These are phyloP conservation scores for Hemisphaericaspora subhashii DNA, from an alignment of 1,139 yeast species.

Conservation along the genomic window DNA sequence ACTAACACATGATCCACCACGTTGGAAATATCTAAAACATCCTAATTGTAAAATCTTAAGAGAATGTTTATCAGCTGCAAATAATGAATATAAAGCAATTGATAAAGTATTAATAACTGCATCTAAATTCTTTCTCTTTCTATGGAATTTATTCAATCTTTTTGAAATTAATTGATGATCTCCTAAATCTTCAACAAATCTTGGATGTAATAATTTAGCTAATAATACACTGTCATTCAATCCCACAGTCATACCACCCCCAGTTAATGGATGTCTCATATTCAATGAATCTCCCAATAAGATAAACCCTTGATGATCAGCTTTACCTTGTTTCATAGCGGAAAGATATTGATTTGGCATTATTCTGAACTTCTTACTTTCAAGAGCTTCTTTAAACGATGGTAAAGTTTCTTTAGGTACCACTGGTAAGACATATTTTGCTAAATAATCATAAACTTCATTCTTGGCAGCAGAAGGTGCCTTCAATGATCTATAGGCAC, in stretches of 20 bases:
- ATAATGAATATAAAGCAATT: conserved; percentile 82
- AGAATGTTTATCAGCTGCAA: conserved; percentile 78
- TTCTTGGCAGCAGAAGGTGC: conserved; percentile 68
- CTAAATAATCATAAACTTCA: conserved; percentile 62
- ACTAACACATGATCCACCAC: conserved; percentile 77
- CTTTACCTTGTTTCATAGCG: conserved; percentile 60
- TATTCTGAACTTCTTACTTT: conserved; percentile 57
- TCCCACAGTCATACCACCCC: conserved; percentile 99
- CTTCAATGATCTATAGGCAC: conserved; percentile 77
- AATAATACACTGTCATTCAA: conserved; percentile 79
- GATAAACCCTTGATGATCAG: conserved; percentile 67
- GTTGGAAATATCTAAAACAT: conserved; percentile 79
- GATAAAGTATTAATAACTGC: conserved; percentile 88
- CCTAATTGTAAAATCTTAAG: conserved; percentile 77
- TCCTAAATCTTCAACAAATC: conserved; percentile 54
- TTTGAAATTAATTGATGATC: conserved; percentile 57
- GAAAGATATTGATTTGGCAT: conserved; percentile 96
- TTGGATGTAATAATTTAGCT: conserved; percentile 58
- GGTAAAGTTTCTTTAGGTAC: conserved; percentile 68
- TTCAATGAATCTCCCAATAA: conserved; percentile 92
- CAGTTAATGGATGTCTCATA: conserved; percentile 98
- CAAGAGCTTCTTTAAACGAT: conserved; percentile 53
- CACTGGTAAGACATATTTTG: conserved; percentile 59
- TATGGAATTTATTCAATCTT: conserved; percentile 66
- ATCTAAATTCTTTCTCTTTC: conserved; percentile 73